Percentiles rank a stretch among this genome's conserved stretches.
phyloP scores from a whole-genome alignment of 805 yeast species.

The Naumovozyma castellii region DNA sequence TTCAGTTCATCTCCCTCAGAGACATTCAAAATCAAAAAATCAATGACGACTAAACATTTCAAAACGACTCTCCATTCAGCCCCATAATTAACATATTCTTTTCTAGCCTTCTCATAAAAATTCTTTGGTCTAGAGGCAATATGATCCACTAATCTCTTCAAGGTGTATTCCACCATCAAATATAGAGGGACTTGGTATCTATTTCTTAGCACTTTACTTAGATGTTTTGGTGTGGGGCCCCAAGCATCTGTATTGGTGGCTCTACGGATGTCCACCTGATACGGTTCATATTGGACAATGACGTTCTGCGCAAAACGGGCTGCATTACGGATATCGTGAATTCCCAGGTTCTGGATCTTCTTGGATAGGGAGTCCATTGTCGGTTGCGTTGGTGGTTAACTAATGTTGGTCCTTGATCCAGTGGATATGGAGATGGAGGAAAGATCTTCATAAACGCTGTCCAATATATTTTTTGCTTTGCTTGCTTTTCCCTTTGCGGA shows the following conservation, averaged over 20 bases:
- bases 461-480: too few relatives aligned
- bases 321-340: slow-evolving; percentile 33
- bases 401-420: too few relatives aligned
- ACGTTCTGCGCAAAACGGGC: slow-evolving; percentile 34
- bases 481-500: too few relatives aligned
- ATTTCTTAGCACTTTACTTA: slow-evolving; percentile 29
- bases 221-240: slow-evolving; percentile 42
- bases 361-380: slow-evolving; percentile 29
- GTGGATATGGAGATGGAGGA: neutral
- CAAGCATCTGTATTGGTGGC: slow-evolving; percentile 44
- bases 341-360: slow-evolving; percentile 28
- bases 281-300: slow-evolving; percentile 31
- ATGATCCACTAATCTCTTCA: slow-evolving; percentile 31
- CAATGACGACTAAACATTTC: slow-evolving; percentile 31
- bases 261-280: slow-evolving; percentile 33
- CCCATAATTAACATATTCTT: slow-evolving; percentile 34
- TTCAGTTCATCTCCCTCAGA: slow-evolving; percentile 27
- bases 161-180: slow-evolving; percentile 28
- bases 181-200: slow-evolving; percentile 26
- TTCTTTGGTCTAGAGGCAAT: slow-evolving; percentile 30
- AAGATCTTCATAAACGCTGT: too few relatives aligned
- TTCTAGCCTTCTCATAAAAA: slow-evolving; percentile 31
- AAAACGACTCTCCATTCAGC: slow-evolving; percentile 34
- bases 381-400: neutral
- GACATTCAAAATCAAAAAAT: slow-evolving; percentile 28